A percentile compares a stretch with the other conserved stretches of the same genome.
Evolutionary conservation across 148 eudicot species (phyloP).

Genomic region (Hydrangea macrophylla): DNA sequence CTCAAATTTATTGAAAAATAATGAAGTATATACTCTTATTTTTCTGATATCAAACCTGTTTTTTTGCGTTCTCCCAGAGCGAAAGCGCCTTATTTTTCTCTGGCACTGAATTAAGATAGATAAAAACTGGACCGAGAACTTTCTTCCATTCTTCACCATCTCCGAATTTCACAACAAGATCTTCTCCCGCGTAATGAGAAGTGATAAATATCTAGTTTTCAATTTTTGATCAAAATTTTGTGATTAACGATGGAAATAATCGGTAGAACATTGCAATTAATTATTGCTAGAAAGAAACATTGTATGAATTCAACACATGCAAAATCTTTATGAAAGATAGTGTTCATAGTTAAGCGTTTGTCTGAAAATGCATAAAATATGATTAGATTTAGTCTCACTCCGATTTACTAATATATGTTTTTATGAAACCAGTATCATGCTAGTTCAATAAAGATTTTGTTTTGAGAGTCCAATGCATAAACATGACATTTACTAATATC

Average conservation of each 20-base stretch:
- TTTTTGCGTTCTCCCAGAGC: conserved; percentile 44
- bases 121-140: conserved; percentile 60
- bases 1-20: not conserved
- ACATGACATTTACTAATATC: too few species aligned
- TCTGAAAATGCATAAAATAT: not conserved
- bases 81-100: conserved; percentile 24
- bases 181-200: conserved; percentile 65
- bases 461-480: too few species aligned
- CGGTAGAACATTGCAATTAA: not conserved
- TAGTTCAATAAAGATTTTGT: too few species aligned
- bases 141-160: conserved; percentile 67
- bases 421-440: too few species aligned
- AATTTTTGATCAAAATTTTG: not conserved
- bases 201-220: conserved; percentile 45
- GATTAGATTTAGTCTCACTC: too few species aligned
- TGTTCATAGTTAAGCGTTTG: not conserved
- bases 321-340: not conserved
- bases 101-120: conserved; percentile 49
- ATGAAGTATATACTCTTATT: too few species aligned
- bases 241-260: not conserved
- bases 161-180: conserved; percentile 47
- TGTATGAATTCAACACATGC: not conserved
- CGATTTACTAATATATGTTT: too few species aligned
- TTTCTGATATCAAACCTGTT: conserved; percentile 18
- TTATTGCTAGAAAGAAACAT: too few species aligned